Base-by-base conservation (phyloP, 2,329 filamentous ascomycete genomes). In the Nemania diffusa region DNA sequence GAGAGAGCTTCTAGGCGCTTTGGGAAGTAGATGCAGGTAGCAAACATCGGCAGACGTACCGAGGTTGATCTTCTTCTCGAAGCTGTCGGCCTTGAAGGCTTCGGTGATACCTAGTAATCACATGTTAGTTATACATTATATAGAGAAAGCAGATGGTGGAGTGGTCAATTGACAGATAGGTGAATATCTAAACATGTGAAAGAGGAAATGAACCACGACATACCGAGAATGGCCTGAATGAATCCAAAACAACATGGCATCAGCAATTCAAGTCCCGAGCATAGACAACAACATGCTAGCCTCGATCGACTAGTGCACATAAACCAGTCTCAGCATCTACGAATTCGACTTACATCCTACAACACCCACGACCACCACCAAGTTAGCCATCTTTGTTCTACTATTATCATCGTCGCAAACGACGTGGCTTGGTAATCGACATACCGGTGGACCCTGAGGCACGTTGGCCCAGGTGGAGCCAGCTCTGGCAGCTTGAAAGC, bases 31-130 rank as follows among this genome's bases (percentile, higher is more conserved):
- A n/a, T n/a, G n/a, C n/a, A n/a, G n/a, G n/a, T n/a, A n/a, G 58
- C 37, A 32, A 64, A 59, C 15, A 60, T 62, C 50, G 48, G 26
- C 50, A 63, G 51, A 76, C 87, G 78, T 84, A 92, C 92, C 96
- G 69, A 99, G 86, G 86, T 98, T 98, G 87, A 99, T 98, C 90
- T 98, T 99, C 85, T 97, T 90, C 71, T 89, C 85, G 82, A 97
- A 95, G 77, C 86, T 88, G 81, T 99, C 96, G 82, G 94, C 94
- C 88, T 98, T 99, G 92, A 96, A 99, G 69, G 96, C 96, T 85
- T 99, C 96, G 71, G 96, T 98, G 84, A 99, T 94, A 81, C 92
- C 91, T 91, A 73, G 40, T 4, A 50, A 51, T 65, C 67, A 57
- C 70, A 34, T 57, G 46, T 65, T 63, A 67, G 32, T 32, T 20